Conservation (phyloP, 345 rosid species). For the Lepidium sativum region DNA sequence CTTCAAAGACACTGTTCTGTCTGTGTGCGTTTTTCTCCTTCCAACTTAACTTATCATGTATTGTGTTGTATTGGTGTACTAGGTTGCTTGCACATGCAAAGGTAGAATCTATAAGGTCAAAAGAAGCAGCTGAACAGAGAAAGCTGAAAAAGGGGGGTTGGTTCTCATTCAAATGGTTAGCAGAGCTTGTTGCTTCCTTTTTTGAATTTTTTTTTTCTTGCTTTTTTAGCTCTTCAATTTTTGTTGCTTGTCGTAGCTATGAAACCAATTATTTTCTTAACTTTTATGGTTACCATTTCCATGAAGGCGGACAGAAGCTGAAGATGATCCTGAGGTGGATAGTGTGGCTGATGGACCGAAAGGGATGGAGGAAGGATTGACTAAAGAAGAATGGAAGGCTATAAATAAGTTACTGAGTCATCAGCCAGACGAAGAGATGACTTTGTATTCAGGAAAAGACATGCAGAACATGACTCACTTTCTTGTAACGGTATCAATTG, state of each 20-base stretch:
- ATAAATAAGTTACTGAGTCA: slow-evolving; percentile 79
- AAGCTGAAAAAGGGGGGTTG: slow-evolving; percentile 70
- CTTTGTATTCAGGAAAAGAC: slow-evolving; percentile 61
- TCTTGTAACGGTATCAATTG: slow-evolving; percentile 69
- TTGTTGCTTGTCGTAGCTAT: not conserved
- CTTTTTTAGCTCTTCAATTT: slow-evolving; percentile 4
- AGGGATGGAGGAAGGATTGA: slow-evolving; percentile 54
- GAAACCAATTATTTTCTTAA: not conserved
- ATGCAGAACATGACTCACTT: slow-evolving; percentile 71
- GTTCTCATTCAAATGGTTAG: slow-evolving; percentile 87
- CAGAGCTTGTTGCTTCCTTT: slow-evolving; percentile 16
- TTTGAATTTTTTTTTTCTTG: not conserved
- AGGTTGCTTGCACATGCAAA: slow-evolving; percentile 99
- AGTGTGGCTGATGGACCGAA: slow-evolving; percentile 39
- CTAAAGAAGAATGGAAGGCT: slow-evolving; percentile 97
- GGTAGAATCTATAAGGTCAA: slow-evolving; percentile 83
- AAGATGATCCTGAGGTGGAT: slow-evolving; percentile 42
- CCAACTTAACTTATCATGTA: not conserved
- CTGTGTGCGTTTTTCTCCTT: not conserved
- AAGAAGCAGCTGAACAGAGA: slow-evolving; percentile 89
- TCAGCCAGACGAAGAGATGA: slow-evolving; percentile 75
- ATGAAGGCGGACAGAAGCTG: slow-evolving; percentile 53
- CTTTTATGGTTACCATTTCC: slow-evolving; percentile 13
- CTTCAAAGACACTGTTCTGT: slow-evolving; percentile 1
- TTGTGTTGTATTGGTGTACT: slow-evolving; percentile 17